Percentiles rank a stretch among this genome's conserved stretches.
Evolutionary conservation across 768 basidiomycete species (phyloP).

Genomic region (Pleurotus citrinopileatus): DNA sequence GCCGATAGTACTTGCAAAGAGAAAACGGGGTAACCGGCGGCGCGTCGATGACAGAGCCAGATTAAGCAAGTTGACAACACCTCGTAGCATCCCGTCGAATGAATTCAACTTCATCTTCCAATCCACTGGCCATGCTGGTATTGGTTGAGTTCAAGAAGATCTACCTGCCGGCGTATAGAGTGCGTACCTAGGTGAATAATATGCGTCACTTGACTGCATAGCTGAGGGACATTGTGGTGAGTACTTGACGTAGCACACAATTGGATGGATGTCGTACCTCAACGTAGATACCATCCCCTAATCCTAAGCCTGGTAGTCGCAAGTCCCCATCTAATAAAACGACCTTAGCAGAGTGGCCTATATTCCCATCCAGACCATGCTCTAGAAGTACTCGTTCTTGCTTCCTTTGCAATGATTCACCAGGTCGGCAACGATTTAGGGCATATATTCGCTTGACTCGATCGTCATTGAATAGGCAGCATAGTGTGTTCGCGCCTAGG

Average conservation of each 20-base stretch:
- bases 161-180: not conserved
- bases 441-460: not conserved
- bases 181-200: slow-evolving; percentile 34
- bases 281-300: slow-evolving; percentile 18
- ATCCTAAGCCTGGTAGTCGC: slow-evolving; percentile 24
- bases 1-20: slow-evolving; percentile 40
- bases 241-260: not conserved
- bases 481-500: slow-evolving; percentile 35
- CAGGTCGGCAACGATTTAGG: not conserved
- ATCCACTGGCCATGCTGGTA: slow-evolving; percentile 17
- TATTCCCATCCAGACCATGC: slow-evolving; percentile 22
- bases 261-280: slow-evolving; percentile 16
- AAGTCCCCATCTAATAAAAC: slow-evolving; percentile 32
- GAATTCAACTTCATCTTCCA: slow-evolving; percentile 40
- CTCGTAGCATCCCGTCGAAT: slow-evolving; percentile 39
- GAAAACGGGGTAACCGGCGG: slow-evolving; percentile 21
- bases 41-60: slow-evolving; percentile 22
- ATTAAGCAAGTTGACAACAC: slow-evolving; percentile 37
- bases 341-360: slow-evolving; percentile 29
- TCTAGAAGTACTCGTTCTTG: slow-evolving; percentile 26
- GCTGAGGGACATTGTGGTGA: slow-evolving; percentile 11
- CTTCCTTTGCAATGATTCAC: slow-evolving; percentile 17
- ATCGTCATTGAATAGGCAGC: slow-evolving; percentile 19
- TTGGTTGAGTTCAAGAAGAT: not conserved
- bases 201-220: slow-evolving; percentile 27